phyloP scores from a whole-genome alignment of 2,329 filamentous ascomycete genomes.

The Cylindrodendrum hubeiense region DNA sequence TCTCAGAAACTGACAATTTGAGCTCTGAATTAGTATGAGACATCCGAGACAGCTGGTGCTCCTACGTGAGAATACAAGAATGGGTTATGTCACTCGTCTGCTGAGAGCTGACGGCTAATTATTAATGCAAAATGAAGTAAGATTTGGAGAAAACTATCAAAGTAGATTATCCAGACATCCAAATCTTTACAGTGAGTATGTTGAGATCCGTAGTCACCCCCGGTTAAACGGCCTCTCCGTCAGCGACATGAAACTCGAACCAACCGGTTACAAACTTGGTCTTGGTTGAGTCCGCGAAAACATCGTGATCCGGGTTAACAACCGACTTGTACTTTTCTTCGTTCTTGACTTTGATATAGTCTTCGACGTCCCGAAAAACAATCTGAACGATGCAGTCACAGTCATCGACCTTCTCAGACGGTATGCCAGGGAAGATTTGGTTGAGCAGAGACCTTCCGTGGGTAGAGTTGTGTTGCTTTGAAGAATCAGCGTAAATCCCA shows the following conservation, averaged over 20 bases:
- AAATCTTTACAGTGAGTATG: too few relatives aligned
- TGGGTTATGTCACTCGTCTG: too few relatives aligned
- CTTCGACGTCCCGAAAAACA: conserved; percentile 30
- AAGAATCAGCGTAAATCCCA: conserved; percentile 2
- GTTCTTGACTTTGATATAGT: conserved; percentile 31
- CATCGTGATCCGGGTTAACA: conserved; percentile 34
- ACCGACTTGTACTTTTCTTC: conserved; percentile 32
- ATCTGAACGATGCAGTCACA: conserved; percentile 33
- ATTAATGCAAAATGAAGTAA: too few relatives aligned
- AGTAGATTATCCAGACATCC: background rate
- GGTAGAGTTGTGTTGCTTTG: conserved; percentile 38
- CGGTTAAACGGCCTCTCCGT: conserved; percentile 28
- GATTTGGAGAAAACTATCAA: background rate
- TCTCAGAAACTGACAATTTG: too few relatives aligned
- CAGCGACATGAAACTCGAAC: conserved; percentile 37
- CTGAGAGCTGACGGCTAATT: too few relatives aligned
- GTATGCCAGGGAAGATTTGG: conserved; percentile 31
- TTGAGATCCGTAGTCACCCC: too few relatives aligned
- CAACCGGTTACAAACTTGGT: conserved; percentile 39
- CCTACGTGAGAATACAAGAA: too few relatives aligned
- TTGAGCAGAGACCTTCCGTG: conserved; percentile 26
- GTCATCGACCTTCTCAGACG: conserved; percentile 24
- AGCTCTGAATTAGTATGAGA: too few relatives aligned
- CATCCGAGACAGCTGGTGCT: too few relatives aligned
- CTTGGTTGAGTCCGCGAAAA: conserved; percentile 27